Evolutionary conservation across 1,139 yeast genomes (phyloP), one percentile per base, ranked within the genome.

Genomic region (Magnusiomyces paraingens): DNA sequence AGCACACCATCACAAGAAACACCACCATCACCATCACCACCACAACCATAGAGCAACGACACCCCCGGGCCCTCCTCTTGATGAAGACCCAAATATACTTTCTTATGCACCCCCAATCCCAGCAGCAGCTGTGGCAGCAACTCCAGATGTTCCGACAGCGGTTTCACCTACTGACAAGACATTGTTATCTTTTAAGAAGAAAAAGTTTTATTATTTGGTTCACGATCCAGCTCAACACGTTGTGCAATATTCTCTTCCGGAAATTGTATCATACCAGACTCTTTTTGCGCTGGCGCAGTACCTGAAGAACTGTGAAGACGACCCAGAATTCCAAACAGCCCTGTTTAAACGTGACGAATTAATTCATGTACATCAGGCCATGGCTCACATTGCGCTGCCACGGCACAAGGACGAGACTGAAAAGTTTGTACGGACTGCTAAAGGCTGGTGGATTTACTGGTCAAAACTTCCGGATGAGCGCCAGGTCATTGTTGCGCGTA

Each of bases 391-490:
- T 14, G 41, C 60, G 4, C 49, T 53, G 11, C 42, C 44, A 2
- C 58, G 59, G 2, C 60, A 55, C 38, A 52, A 53, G 35, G 42
- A 50, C 44, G 69, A 64, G 51, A 50, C 59, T 15, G 70, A 66
- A 49, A 59, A 63, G 49, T 66, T 66, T 49, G 57, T 65, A 3
- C 53, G 68, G 4, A 66, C 70, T 1, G 52, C 60, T 6, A 56
- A 59, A 17, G 63, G 64, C 47, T 66, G 70, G 70, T 66, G 70
- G 68, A 55, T 65, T 2, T 66, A 66, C 44, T 66, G 68, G 68
- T 55, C 66, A 2, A 54, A 55, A 35, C 54, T 66, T 12, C 49
- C 62, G 1, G 63, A 62, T 21, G 58, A 56, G 11, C 52, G 68
- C 2, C 56, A 62, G 26, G 64, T 64, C 8, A 53, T 65, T 29